phyloP scores from a whole-genome alignment of 2,329 filamentous ascomycete genomes.

The Xylaria sp. region DNA sequence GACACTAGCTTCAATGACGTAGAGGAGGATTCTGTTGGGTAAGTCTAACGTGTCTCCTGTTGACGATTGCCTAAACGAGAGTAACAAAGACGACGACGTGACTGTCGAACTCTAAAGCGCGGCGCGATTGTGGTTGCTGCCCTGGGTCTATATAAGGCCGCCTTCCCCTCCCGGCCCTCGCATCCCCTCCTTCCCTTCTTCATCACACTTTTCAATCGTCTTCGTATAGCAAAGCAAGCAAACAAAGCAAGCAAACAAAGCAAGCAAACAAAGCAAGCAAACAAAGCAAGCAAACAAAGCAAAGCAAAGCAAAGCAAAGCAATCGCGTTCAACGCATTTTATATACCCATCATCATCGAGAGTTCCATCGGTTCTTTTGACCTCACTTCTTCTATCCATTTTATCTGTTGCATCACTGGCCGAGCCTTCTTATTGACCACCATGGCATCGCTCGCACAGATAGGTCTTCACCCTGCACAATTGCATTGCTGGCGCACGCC shows the following conservation, averaged over 20 bases:
- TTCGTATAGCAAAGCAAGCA: not conserved
- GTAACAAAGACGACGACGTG: not conserved
- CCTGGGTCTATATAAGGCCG: conserved; percentile 1
- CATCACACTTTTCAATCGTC: conserved; percentile 15
- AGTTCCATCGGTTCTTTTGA: not conserved
- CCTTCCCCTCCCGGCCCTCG: not conserved
- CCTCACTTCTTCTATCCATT: not conserved
- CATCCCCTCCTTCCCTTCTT: conserved; percentile 4
- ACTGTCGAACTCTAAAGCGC: not conserved
- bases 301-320: conserved; percentile 1
- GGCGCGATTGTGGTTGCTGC: conserved; percentile 1
- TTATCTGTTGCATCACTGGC: not conserved
- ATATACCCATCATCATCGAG: not conserved
- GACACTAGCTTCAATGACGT: not conserved
- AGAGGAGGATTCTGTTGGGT: conserved; percentile 9
- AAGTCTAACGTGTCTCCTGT: conserved; percentile 19
- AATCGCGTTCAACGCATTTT: conserved; percentile 16
- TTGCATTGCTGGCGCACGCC: conserved; percentile 29
- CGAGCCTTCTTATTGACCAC: conserved; percentile 29
- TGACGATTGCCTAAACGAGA: conserved; percentile 11
- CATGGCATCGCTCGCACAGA: conserved; percentile 21
- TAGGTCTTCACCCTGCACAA: too few relatives aligned
- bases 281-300: too few relatives aligned
- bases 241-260: too few relatives aligned
- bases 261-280: conserved; percentile 15